phyloP scores from a whole-genome alignment of 306 rosid species.

The Rubus parviflorus region DNA sequence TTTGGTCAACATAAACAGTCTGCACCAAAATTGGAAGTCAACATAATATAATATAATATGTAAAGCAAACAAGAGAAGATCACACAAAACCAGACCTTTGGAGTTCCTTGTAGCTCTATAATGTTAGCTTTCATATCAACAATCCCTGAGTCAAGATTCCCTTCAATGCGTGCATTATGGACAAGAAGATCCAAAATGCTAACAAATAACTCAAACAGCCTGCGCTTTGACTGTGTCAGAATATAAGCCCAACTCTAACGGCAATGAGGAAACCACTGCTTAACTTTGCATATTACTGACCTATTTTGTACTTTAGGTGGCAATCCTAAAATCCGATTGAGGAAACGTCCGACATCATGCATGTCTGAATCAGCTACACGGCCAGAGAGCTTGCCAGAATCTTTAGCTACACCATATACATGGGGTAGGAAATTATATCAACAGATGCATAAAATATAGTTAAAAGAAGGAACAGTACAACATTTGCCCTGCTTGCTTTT shows the following conservation, averaged over 20 bases:
- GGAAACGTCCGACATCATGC: slow-evolving; percentile 97
- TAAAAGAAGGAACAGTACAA: background rate
- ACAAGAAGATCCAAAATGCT: slow-evolving; percentile 90
- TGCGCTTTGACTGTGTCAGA: slow-evolving; percentile 37
- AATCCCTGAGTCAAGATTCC: slow-evolving; percentile 94
- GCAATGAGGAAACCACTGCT: slow-evolving; percentile 26
- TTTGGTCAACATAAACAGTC: slow-evolving; percentile 88
- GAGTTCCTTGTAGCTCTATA: slow-evolving; percentile 80
- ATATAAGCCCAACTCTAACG: slow-evolving; percentile 30
- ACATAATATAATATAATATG: slow-evolving; percentile 13
- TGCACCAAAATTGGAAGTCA: slow-evolving; percentile 42
- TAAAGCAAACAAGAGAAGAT: slow-evolving; percentile 15
- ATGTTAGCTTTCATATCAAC: slow-evolving; percentile 93
- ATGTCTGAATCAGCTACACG: slow-evolving; percentile 93
- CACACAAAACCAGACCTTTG: slow-evolving; percentile 60
- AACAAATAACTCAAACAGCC: slow-evolving; percentile 87
- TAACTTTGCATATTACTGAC: slow-evolving; percentile 42
- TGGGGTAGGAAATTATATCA: slow-evolving; percentile 16
- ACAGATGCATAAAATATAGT: slow-evolving; percentile 15
- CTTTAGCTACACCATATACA: slow-evolving; percentile 55
- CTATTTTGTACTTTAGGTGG: slow-evolving; percentile 92
- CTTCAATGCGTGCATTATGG: slow-evolving; percentile 95
- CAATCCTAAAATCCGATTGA: slow-evolving; percentile 91
- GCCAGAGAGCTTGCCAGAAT: slow-evolving; percentile 64
- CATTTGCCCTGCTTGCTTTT: background rate